Evolutionary conservation across 306 rosid species (phyloP).

Genomic region (Prosopis cineraria): DNA sequence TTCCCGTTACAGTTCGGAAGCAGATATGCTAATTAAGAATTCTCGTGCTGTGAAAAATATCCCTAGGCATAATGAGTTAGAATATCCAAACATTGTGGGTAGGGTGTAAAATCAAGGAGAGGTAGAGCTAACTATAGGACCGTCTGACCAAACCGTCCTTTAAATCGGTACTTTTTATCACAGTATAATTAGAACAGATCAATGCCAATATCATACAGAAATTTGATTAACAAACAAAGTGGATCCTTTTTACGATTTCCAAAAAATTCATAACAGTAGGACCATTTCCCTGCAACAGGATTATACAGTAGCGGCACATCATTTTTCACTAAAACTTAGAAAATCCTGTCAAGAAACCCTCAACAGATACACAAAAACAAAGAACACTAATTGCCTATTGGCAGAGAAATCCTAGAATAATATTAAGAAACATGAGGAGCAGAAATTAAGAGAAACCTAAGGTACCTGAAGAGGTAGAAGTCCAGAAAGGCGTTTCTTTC

Average conservation of each 20-base stretch:
- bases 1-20: neutral
- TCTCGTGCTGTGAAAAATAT: neutral
- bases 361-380: neutral
- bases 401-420: neutral
- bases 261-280: neutral
- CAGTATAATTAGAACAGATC: neutral
- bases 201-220: neutral
- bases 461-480: constrained; percentile 63
- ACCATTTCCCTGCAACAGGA: neutral
- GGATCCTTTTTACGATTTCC: neutral
- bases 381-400: neutral
- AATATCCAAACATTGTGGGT: neutral
- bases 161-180: neutral
- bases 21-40: neutral
- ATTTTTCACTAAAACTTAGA: constrained; percentile 3
- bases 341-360: neutral
- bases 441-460: neutral
- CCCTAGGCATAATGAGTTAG: neutral
- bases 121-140: neutral
- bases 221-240: neutral
- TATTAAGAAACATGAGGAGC: neutral
- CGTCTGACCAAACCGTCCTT: neutral
- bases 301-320: neutral
- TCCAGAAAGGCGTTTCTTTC: constrained; percentile 54
- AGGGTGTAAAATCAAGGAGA: neutral